Conservation (phyloP, 2,329 filamentous ascomycete species). For the Penicillium brasilianum region DNA sequence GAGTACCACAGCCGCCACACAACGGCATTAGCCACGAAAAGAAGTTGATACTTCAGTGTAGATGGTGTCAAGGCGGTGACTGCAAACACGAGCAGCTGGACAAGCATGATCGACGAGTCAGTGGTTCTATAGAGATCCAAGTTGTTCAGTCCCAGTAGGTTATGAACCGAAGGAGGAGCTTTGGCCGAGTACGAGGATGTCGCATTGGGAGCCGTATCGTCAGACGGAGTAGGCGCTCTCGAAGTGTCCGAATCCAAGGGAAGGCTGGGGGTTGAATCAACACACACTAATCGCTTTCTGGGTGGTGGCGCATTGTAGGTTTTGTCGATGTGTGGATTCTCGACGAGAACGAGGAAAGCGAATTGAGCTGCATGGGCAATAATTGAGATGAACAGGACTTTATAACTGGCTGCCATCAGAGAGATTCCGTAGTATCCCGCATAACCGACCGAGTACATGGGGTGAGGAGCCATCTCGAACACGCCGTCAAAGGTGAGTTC, state of each 20-base stretch:
- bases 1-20: conserved; percentile 92
- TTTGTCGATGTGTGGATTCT: conserved; percentile 98
- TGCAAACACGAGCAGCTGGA: conserved; percentile 75
- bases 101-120: conserved; percentile 78
- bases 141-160: conserved; percentile 80
- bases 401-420: conserved; percentile 97
- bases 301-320: conserved; percentile 91
- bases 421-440: conserved; percentile 98
- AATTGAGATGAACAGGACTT: conserved; percentile 95
- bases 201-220: conserved; percentile 45
- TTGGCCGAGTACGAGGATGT: conserved; percentile 49
- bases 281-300: conserved; percentile 54
- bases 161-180: conserved; percentile 74
- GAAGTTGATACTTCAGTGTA: conserved; percentile 72
- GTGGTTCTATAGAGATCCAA: conserved; percentile 87
- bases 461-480: conserved; percentile 98
- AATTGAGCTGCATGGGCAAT: conserved; percentile 93
- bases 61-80: conserved; percentile 78
- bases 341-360: conserved; percentile 85
- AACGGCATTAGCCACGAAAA: conserved; percentile 82
- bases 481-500: conserved; percentile 97
- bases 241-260: conserved; percentile 40
- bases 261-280: conserved; percentile 36
- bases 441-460: conserved; percentile 99
- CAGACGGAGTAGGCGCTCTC: conserved; percentile 40